Evolutionary conservation across 352 stramenopile species (phyloP), one percentile per base, ranked within the genome.

Genomic region (Phytophthora rubi): DNA sequence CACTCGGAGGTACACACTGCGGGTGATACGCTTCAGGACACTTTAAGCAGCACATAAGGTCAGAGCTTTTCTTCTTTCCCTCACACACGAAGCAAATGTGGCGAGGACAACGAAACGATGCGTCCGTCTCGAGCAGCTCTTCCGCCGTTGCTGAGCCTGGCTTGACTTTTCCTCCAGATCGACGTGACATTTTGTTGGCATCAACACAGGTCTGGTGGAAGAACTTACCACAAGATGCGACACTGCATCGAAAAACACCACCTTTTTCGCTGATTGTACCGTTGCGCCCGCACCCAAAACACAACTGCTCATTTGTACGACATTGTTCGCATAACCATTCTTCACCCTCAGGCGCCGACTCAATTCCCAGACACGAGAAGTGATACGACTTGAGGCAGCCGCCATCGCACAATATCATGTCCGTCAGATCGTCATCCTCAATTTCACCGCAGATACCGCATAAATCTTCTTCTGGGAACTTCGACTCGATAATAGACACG

Each of bases 371-470:
- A 74, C 95, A 99, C 26, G 85, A 91, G 26, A 95, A 91, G 70
- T 99, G 95, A 81, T 97, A 98, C 52, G 92, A 91, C 53, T 93
- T 95, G 32, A 94, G 70, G 64, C 95, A 99, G 2, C 81, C 76
- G n/a, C 94, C 94, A 73, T 99, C 94, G 58, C 95, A 99, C 53
- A 98, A 56, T 12, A 99, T 79, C 75, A 98, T 86, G 53, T 97
- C 80, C 6, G 76, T 89, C 39, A 92, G 58, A 45, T 90, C 76
- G 18, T 93, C 87, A 69, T 95, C 88, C 55, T 97, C 89, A 58
- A 93, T 90, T 68, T 96, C 84, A 26, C 89, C 81, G 61, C 90
- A 97, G 39, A 85, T 70, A 6, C 72, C 83, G 55, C 90, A 97
- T 30, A 94, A 53, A 62, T 92, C 83, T 33, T 95, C 87, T 76